Evolutionary conservation across 1,284 basidiomycete species (phyloP).

Genomic region (Chalciporus sp.): DNA sequence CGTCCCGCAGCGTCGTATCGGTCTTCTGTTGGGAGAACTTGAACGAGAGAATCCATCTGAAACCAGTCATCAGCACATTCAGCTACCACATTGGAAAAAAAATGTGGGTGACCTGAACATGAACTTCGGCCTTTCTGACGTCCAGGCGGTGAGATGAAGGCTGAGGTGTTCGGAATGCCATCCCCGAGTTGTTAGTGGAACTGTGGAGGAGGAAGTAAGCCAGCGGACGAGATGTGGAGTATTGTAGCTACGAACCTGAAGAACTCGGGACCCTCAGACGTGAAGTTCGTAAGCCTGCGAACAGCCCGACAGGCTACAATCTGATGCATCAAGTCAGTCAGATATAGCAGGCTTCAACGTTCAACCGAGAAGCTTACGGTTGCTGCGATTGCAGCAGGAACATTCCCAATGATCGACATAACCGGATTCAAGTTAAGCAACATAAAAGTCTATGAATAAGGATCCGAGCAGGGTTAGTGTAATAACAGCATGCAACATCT

Average conservation of each 20-base stretch:
- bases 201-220: slow-evolving; percentile 20
- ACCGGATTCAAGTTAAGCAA: slow-evolving; percentile 69
- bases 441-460: slow-evolving; percentile 59
- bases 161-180: slow-evolving; percentile 39
- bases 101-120: slow-evolving; percentile 48
- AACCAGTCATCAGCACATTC: not conserved
- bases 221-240: not conserved
- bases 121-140: slow-evolving; percentile 42
- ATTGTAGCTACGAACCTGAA: slow-evolving; percentile 48
- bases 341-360: not conserved
- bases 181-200: slow-evolving; percentile 36
- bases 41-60: slow-evolving; percentile 63
- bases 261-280: slow-evolving; percentile 50
- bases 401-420: slow-evolving; percentile 76
- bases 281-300: slow-evolving; percentile 64
- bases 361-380: slow-evolving; percentile 44
- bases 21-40: slow-evolving; percentile 33
- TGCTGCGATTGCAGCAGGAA: slow-evolving; percentile 68
- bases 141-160: slow-evolving; percentile 34
- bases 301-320: slow-evolving; percentile 74
- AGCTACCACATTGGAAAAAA: not conserved
- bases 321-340: slow-evolving; percentile 36
- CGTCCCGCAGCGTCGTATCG: slow-evolving; percentile 58
- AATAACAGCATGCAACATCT: not conserved
- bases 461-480: not conserved